Evolutionary conservation across 805 yeast genomes (phyloP), one percentile per base, ranked within the genome.

Genomic region (Yarrowia divulgata): DNA sequence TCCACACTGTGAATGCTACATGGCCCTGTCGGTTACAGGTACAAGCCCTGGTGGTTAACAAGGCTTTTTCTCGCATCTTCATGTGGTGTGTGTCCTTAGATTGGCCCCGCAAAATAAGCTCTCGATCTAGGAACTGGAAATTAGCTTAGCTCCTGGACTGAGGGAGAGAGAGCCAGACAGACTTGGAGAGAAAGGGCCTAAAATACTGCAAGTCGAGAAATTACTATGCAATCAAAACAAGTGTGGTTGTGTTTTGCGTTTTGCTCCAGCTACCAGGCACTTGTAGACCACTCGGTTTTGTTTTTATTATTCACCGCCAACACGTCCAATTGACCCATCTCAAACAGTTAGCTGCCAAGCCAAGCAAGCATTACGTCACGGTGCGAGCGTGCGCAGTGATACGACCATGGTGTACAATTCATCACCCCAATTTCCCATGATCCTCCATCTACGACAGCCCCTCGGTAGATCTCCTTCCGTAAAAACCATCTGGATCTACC

Each of bases 121-220:
- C 35, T 60, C 52, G 50, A 43, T 60, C 66, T 60, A 60, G 66
- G 66, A 60, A 43, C 66, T 60, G 66, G 52, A 60, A 60, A 60
- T 43, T 60, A 57, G 48, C 63, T 37, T 54, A 23, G 23, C 45
- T 55, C 62, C 62, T 40, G 43, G 58, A 35, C 7, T 49, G 55
- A 49, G 55, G 10, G 55, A 29, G 35, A 48, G 52, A 49, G 37
- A 29, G 19, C 19, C 14, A 43, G 48, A 43, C 19, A 18, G 48
- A 8, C 19, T 23, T 23, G 35, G 35, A 35, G 42, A 35, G 57
- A 35, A 32, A 18, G 32, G 32, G 55, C n/a, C 60, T 14, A 54
- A 34, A 9, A 8, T 23, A 23, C 34, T 54, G 60, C 23, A 54
- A 14, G 45, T 8, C 9, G 8, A 10, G 60, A 54, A 54, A 54